Evolutionary conservation across 768 basidiomycete species (phyloP).

Genomic region (Kwoniella mangroviensis): DNA sequence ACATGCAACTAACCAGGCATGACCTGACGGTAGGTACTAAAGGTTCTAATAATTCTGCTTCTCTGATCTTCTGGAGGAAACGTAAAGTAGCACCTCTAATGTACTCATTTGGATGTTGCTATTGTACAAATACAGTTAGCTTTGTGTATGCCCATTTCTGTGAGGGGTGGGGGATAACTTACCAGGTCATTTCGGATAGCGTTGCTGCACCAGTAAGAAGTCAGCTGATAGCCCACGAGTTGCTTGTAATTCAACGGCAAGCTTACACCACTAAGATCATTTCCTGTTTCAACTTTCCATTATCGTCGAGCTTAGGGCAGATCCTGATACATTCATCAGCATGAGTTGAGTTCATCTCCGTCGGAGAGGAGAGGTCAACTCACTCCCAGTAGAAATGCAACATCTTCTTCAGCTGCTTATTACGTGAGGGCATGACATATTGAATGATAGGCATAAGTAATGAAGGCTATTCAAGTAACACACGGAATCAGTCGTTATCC

Average conservation of each 20-base stretch:
- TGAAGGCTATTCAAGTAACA: slow-evolving; percentile 65
- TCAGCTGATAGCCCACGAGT: background rate
- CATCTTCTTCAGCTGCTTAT: slow-evolving; percentile 96
- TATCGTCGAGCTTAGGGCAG: slow-evolving; percentile 96
- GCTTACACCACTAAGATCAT: slow-evolving; percentile 98
- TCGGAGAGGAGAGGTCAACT: slow-evolving; percentile 24
- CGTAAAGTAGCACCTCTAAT: slow-evolving; percentile 97
- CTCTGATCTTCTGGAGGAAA: slow-evolving; percentile 94
- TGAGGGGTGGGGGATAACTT: slow-evolving; percentile 51
- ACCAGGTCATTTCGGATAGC: slow-evolving; percentile 97
- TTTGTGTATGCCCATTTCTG: background rate
- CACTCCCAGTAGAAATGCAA: slow-evolving; percentile 62
- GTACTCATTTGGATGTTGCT: slow-evolving; percentile 99
- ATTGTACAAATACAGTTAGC: background rate
- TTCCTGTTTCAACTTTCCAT: slow-evolving; percentile 97
- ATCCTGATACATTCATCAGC: slow-evolving; percentile 62
- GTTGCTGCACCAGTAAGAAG: slow-evolving; percentile 65
- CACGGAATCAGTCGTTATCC: too few species aligned
- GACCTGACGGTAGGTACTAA: slow-evolving; percentile 89
- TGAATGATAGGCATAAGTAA: slow-evolving; percentile 98
- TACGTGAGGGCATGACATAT: slow-evolving; percentile 91
- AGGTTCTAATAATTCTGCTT: slow-evolving; percentile 91
- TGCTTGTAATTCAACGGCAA: background rate
- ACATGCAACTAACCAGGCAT: slow-evolving; percentile 66
- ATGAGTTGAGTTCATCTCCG: background rate